Base-by-base conservation (phyloP, 164 flowering plant genomes). In the Stephania japonica region DNA sequence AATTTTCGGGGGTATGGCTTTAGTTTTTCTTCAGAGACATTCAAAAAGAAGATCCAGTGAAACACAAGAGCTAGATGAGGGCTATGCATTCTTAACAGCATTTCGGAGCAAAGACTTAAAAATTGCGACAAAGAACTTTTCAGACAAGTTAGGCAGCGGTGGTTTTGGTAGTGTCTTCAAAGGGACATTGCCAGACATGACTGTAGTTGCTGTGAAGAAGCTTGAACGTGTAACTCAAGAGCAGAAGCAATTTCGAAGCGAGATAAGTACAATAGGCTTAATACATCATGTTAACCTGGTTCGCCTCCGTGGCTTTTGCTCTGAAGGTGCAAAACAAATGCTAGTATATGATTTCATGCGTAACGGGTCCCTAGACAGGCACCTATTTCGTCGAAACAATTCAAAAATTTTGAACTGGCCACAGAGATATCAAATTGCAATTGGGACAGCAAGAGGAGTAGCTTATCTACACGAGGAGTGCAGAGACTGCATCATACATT, bases 231-330 rank as follows among this genome's bases (percentile, higher is more conserved):
- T 83, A 11, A 71, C 80, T 70, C 90, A 85, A 76, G 87, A 88
- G 70, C 88, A 87, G 80, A 87, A 87, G 78, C 87, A 87, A 72
- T 87, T 87, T 72, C 70, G 88, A 25, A 47, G 82, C 6, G 90
- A 87, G 71, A 85, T 87, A 16, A 81, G 85, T 79, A 85, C 86
- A 50, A 84, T 84, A 8, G 90, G 88, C 68, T 81, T 82, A 47
- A 76, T 84, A 53, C 88, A 84, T 42, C 90, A 85, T 76, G 88
- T 87, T 14, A 85, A 85, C 70, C 83, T 85, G 16, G 82, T 83
- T 56, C 79, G 84, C 13, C 84, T 84, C 41, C 85, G 79, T 13
- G 90, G 38, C 3, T 32, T 32, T 32, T 32, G 38, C 38, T 32
- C 38, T 4, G 38, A 32, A 32, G 38, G 38, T 32, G 38, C 38